Conservation (phyloP, 2,329 filamentous ascomycete genomes). For the Alternaria tenuissima region DNA sequence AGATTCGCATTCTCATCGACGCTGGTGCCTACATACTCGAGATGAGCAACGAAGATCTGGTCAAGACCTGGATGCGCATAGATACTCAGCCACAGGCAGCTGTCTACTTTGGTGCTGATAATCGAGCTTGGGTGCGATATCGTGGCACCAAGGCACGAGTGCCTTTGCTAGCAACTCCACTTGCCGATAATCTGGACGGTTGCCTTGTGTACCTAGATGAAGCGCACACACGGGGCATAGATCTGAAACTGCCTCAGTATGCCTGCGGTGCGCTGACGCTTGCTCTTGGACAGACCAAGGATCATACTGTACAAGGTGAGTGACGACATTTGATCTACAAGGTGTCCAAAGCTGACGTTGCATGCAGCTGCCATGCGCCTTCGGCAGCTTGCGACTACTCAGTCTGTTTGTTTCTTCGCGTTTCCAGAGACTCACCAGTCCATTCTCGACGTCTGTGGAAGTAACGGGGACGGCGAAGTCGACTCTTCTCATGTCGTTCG, state of each 20-base stretch:
- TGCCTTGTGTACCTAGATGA: conserved; percentile 77
- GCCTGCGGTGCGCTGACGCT: conserved; percentile 74
- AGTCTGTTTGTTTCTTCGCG: conserved; percentile 61
- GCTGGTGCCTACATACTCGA: conserved; percentile 76
- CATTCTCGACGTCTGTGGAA: conserved; percentile 61
- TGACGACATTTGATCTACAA: not conserved
- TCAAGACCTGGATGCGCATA: conserved; percentile 59
- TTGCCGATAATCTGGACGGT: conserved; percentile 60
- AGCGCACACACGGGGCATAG: conserved; percentile 73
- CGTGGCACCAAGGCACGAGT: conserved; percentile 55
- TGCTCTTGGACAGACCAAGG: conserved; percentile 71
- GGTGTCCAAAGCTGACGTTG: conserved; percentile 7
- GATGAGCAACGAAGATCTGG: conserved; percentile 57
- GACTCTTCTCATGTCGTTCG: conserved; percentile 48
- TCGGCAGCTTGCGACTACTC: conserved; percentile 62
- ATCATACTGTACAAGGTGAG: conserved; percentile 70
- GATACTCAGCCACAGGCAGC: conserved; percentile 40
- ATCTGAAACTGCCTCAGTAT: conserved; percentile 66
- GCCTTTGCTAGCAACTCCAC: conserved; percentile 66
- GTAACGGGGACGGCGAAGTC: conserved; percentile 16
- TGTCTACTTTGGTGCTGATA: conserved; percentile 65
- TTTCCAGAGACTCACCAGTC: conserved; percentile 68
- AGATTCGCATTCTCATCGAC: conserved; percentile 69
- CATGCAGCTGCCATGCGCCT: conserved; percentile 68
- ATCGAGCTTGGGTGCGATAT: conserved; percentile 64